Conservation (phyloP, 345 rosid species). For the Corchorus capsularis region DNA sequence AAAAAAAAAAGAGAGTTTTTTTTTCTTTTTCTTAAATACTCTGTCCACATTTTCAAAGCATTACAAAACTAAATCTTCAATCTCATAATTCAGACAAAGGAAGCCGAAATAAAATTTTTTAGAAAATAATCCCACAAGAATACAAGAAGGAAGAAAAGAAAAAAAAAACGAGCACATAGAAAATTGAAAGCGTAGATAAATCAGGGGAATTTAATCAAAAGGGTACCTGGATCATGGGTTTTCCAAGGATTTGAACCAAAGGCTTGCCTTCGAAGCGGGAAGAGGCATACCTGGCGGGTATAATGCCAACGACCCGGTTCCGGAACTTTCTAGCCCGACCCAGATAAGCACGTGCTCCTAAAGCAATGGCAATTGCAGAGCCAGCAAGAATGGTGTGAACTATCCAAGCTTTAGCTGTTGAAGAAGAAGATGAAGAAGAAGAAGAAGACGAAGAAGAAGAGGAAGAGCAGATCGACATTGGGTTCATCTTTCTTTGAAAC, state of each 20-base stretch:
- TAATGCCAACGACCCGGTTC: constrained; percentile 84
- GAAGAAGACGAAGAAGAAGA: constrained; percentile 41
- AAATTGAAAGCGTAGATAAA: background rate
- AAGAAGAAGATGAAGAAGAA: constrained; percentile 39
- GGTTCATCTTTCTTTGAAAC: constrained; percentile 16
- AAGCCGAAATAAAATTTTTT: background rate
- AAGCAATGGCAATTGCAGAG: constrained; percentile 63
- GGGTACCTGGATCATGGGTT: constrained; percentile 97
- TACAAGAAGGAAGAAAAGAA: background rate
- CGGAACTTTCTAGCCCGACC: constrained; percentile 59
- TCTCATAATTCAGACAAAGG: background rate
- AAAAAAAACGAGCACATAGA: background rate
- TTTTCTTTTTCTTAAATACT: background rate
- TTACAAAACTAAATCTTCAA: background rate
- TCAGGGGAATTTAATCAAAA: background rate
- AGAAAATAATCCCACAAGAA: constrained; percentile 13
- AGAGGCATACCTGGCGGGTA: constrained; percentile 95
- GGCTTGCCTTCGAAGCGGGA: constrained; percentile 94
- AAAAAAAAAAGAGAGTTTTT: background rate
- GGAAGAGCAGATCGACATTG: constrained; percentile 37
- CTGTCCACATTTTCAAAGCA: background rate
- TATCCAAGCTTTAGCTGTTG: constrained; percentile 62
- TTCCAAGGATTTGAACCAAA: constrained; percentile 79
- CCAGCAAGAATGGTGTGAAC: constrained; percentile 70
- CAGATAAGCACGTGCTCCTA: constrained; percentile 66